These are phyloP conservation scores for Sugiyamaella japonica DNA, from an alignment of 1,139 yeast genomes.

Conservation along the genomic window DNA sequence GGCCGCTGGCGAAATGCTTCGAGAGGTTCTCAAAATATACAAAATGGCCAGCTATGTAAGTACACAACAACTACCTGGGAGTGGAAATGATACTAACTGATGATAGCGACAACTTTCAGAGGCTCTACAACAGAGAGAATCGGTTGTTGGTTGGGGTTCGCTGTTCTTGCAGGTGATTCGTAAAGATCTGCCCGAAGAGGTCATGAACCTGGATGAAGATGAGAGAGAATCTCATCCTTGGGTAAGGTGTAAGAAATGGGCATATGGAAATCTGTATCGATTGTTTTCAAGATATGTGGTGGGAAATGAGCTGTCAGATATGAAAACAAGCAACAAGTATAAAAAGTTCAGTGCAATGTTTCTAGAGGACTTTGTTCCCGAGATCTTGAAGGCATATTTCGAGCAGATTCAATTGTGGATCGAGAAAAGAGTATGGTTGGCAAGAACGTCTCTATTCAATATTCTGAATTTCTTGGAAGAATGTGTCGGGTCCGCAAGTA, in stretches of 20 bases:
- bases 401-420: slow-evolving; percentile 76
- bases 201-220: slow-evolving; percentile 48
- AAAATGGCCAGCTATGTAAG: slow-evolving; percentile 66
- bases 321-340: slow-evolving; percentile 32
- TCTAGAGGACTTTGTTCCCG: slow-evolving; percentile 62
- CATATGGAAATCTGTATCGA: slow-evolving; percentile 74
- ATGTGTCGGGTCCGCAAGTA: slow-evolving; percentile 61
- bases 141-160: slow-evolving; percentile 70
- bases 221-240: slow-evolving; percentile 54
- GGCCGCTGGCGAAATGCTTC: slow-evolving; percentile 71
- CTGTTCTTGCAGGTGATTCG: slow-evolving; percentile 71
- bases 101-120: slow-evolving; percentile 66
- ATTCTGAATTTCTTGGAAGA: slow-evolving; percentile 71
- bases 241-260: slow-evolving; percentile 89
- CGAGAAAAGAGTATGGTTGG: slow-evolving; percentile 62
- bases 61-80: neutral
- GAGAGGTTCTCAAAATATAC: slow-evolving; percentile 72
- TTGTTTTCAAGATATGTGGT: slow-evolving; percentile 75
- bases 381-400: slow-evolving; percentile 63
- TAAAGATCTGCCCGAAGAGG: slow-evolving; percentile 55
- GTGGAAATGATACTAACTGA: neutral
- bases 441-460: slow-evolving; percentile 64
- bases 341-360: slow-evolving; percentile 40
- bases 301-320: slow-evolving; percentile 36
- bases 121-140: slow-evolving; percentile 59